phyloP scores from a whole-genome alignment of 202 grass and related monocot species.

The Digitaria exilis region DNA sequence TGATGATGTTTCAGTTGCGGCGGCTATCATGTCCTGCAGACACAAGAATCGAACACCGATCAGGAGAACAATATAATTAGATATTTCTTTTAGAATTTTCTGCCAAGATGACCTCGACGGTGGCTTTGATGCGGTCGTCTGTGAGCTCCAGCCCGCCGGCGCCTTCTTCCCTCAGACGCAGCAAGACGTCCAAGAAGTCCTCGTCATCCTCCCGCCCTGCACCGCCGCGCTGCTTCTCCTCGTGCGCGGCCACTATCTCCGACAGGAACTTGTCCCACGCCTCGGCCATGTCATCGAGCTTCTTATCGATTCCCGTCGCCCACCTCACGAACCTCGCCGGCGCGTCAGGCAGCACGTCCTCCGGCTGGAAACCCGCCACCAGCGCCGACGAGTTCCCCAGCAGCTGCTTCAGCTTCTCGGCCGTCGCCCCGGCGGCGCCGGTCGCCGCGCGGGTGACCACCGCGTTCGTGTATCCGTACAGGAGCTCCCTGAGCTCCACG shows the following conservation, averaged over 20 bases:
- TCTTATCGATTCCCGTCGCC: conserved; percentile 47
- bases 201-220: conserved; percentile 29
- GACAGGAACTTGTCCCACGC: conserved; percentile 55
- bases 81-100: neutral
- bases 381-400: conserved; percentile 32
- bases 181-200: conserved; percentile 63
- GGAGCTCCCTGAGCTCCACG: conserved; percentile 51
- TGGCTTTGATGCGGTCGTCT: conserved; percentile 48
- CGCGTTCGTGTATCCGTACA: conserved; percentile 58
- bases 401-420: conserved; percentile 46
- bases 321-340: conserved; percentile 43
- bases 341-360: conserved; percentile 50
- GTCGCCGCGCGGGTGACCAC: conserved; percentile 50
- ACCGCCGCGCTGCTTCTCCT: conserved; percentile 24
- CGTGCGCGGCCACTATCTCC: conserved; percentile 48
- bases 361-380: conserved; percentile 40
- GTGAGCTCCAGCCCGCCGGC: conserved; percentile 40
- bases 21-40: conserved; percentile 60
- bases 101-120: conserved; percentile 27
- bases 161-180: conserved; percentile 41
- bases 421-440: conserved; percentile 42
- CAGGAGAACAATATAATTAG: neutral
- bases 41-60: neutral
- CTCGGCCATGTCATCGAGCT: conserved; percentile 26
- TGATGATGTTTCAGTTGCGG: conserved; percentile 60